phyloP scores from a whole-genome alignment of 805 yeast species.

The Dipodascus albidus region DNA sequence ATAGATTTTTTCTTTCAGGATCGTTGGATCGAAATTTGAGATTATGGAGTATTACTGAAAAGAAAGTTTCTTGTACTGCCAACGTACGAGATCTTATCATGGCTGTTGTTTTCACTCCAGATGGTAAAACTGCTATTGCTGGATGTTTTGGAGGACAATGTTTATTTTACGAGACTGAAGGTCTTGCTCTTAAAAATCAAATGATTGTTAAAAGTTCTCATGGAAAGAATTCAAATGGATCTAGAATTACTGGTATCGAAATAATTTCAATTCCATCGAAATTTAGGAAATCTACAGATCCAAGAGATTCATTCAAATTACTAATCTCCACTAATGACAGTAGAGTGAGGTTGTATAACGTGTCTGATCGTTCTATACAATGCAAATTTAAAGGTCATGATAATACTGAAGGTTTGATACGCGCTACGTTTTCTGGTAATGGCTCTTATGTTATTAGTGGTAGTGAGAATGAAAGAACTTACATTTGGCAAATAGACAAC shows the following conservation, averaged over 20 bases:
- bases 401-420: constrained; percentile 60
- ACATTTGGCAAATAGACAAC: constrained; percentile 52
- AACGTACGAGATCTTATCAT: constrained; percentile 62
- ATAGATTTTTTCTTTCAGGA: constrained; percentile 74
- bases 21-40: constrained; percentile 65
- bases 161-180: constrained; percentile 48
- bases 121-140: constrained; percentile 42
- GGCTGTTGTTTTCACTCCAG: constrained; percentile 61
- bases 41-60: constrained; percentile 79
- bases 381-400: constrained; percentile 63
- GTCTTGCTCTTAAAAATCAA: constrained; percentile 41
- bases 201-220: constrained; percentile 28
- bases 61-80: constrained; percentile 45
- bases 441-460: constrained; percentile 54
- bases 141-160: constrained; percentile 77
- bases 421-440: constrained; percentile 53
- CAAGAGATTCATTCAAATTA: constrained; percentile 14
- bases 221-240: constrained; percentile 29
- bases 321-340: constrained; percentile 78
- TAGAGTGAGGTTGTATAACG: constrained; percentile 53
- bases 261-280: constrained; percentile 15
- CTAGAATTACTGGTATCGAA: constrained; percentile 70
- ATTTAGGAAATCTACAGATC: not conserved
- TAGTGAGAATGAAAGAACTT: constrained; percentile 81
- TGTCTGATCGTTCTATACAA: constrained; percentile 41